Base-by-base conservation (phyloP, 805 yeast species). In the Lipomyces mesembrius region DNA sequence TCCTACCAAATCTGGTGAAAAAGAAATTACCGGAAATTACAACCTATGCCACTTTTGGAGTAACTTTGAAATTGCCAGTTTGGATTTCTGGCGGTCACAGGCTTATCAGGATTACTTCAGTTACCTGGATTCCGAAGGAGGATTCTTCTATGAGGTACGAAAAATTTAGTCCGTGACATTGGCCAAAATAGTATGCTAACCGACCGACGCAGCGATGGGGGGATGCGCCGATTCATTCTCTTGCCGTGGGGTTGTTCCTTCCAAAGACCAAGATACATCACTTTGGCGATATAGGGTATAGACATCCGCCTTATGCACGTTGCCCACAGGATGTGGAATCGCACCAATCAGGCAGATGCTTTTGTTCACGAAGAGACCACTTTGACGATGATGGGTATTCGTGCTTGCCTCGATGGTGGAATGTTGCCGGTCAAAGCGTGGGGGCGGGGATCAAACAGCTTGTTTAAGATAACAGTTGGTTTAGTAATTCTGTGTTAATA, bases 1-100 rank as follows among this genome's bases (percentile, higher is more conserved):
- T 79, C 81, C 57, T 79, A 84, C 67, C 81, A 82, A 62, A 77
- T 81, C n/a, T 75, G 81, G 67, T 75, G 84, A 3, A 82, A 84
- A 35, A 71, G 82, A 84, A 62, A 82, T 86, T 66, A 86, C 85
- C 60, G 79, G 82, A 27, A 88, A 88, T 68, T 91, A 88, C 79
- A 91, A 92, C 74, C 83, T 88, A 57, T 92, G 97, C 76, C 97
- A 91, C 76, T 89, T 90, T 80, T 90, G 96, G 93, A 85, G 93
- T 55, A 89, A 89, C 77, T 90, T 92, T 75, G 97, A 92, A 77
- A 85, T 92, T 71, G 97, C 88, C 12, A 83, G 84, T 66, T 82
- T 92, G 79, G 83, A 86, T 62, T 86, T 92, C 75, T 92, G 91
- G 87, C 81, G 93, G 74, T 80, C 87, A 32, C 85, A 88, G 61